A percentile compares a stretch with the other conserved stretches of the same genome.
Evolutionary conservation across 805 yeast species (phyloP).

Genomic region (Kluyveromyces lactis): DNA sequence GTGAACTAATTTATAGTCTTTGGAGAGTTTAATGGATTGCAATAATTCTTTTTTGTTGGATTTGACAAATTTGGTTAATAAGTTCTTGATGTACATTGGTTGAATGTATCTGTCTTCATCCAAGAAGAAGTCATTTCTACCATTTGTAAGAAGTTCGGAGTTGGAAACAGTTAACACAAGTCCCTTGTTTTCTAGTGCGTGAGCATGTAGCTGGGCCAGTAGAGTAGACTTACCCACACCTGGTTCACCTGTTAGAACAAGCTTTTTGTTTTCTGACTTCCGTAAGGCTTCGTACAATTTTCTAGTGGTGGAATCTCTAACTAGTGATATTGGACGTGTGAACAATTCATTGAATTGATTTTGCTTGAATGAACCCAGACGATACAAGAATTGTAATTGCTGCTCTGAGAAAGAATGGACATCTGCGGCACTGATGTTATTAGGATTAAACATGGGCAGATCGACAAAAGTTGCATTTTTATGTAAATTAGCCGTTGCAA

Average conservation of each 20-base stretch:
- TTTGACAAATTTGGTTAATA: conserved; percentile 43
- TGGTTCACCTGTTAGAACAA: conserved; percentile 54
- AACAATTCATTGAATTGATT: conserved; percentile 64
- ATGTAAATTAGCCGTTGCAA: conserved; percentile 24
- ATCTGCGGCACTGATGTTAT: conserved; percentile 9
- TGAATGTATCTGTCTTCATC: conserved; percentile 56
- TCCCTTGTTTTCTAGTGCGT: conserved; percentile 39
- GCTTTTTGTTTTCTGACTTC: conserved; percentile 38
- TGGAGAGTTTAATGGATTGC: conserved; percentile 27
- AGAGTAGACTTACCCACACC: conserved; percentile 78
- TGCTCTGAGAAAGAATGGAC: conserved; percentile 36
- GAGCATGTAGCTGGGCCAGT: conserved; percentile 45
- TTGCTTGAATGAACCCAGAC: conserved; percentile 57
- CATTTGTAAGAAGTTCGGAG: conserved; percentile 57
- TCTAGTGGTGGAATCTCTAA: conserved; percentile 41
- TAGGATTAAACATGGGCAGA: conserved; percentile 16
- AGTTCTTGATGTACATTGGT: conserved; percentile 63
- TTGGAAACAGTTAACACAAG: conserved; percentile 58
- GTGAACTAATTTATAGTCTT: conserved; percentile 29
- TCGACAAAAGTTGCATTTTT: conserved; percentile 22
- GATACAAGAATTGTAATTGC: conserved; percentile 37
- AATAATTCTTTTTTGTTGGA: conserved; percentile 37
- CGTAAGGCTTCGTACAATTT: conserved; percentile 34
- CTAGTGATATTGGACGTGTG: conserved; percentile 48
- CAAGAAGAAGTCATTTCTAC: conserved; percentile 58